phyloP scores from a whole-genome alignment of 371 early-diverging fungal species.

The Conidiobolus incongruus region DNA sequence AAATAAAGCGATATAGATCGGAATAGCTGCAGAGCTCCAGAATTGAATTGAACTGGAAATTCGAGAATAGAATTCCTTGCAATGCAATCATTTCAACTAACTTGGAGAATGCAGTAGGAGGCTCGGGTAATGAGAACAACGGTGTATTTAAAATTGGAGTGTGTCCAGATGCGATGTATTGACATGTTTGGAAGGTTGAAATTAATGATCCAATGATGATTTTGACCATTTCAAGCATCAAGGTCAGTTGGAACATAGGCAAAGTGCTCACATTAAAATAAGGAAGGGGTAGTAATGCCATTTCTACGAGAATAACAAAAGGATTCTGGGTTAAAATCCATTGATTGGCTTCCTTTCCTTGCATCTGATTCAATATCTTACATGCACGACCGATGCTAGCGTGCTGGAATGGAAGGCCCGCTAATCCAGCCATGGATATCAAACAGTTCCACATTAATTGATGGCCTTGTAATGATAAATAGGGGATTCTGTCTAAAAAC shows the following conservation, averaged over 20 bases:
- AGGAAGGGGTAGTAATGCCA: background rate
- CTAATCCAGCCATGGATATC: background rate
- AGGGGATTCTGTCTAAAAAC: conserved; percentile 1
- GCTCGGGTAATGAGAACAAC: background rate
- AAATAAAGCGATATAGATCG: background rate
- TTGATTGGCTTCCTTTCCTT: background rate
- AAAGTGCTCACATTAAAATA: background rate
- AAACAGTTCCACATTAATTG: background rate
- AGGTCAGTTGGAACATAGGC: background rate
- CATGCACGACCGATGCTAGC: background rate
- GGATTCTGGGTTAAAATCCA: background rate
- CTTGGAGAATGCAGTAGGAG: background rate
- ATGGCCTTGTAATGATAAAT: background rate
- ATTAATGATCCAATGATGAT: background rate
- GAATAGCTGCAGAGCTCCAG: background rate
- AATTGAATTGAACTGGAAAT: background rate
- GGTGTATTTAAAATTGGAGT: background rate
- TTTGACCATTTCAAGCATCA: background rate
- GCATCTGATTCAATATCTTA: background rate
- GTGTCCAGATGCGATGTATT: background rate
- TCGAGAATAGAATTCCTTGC: background rate
- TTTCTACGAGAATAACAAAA: too few relatives aligned
- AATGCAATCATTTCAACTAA: background rate
- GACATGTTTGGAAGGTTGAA: background rate
- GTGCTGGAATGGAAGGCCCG: background rate